Evolutionary conservation across 768 basidiomycete species (phyloP), one percentile per base, ranked within the genome.

Genomic region (Pholiota microspora): DNA sequence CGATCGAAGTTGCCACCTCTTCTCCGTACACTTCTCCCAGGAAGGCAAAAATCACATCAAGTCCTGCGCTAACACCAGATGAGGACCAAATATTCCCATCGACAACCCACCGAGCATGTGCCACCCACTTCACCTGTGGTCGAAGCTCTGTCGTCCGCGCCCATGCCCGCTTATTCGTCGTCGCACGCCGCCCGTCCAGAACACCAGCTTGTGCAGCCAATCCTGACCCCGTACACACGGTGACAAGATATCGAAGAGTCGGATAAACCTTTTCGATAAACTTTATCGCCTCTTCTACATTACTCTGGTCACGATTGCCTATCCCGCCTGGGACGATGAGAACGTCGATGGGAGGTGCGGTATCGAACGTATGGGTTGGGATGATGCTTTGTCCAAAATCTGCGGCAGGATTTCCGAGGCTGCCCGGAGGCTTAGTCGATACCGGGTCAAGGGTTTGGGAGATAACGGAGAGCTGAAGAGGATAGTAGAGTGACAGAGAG

Each of bases 11-110:
- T n/a, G 72, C 69, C 40, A 68, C 57, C 23, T 71, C 65, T 42
- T 63, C 56, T 23, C 75, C 77, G 64, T 74, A 73, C 32, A 74
- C 61, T 48, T 70, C 57, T 23, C 56, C 67, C 34, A 75, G 69
- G 60, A 71, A 73, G 8, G 70, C 73, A 49, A 76, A 69, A 10
- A 62, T 68, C 13, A 66, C 62, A 59, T 77, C 75, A 18, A 72
- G 66, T n/a, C 77, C 77, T 27, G 78, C 77, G 50, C 69, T 73
- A 25, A 80, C 71, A 0, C 79, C 79, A 0, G 77, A 77, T 5
- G 75, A 73, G 3, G 76, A 75, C 77, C 77, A 80, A 18, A 78
- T 64, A 54, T 79, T 79, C 7, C 73, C 77, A 59, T 77, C 74
- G 0, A 71, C 71, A 0, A 79, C 76, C 78, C 77, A 81, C 12